Evolutionary conservation across 257 asterid species (phyloP).

Genomic region (Cordia subcordata): DNA sequence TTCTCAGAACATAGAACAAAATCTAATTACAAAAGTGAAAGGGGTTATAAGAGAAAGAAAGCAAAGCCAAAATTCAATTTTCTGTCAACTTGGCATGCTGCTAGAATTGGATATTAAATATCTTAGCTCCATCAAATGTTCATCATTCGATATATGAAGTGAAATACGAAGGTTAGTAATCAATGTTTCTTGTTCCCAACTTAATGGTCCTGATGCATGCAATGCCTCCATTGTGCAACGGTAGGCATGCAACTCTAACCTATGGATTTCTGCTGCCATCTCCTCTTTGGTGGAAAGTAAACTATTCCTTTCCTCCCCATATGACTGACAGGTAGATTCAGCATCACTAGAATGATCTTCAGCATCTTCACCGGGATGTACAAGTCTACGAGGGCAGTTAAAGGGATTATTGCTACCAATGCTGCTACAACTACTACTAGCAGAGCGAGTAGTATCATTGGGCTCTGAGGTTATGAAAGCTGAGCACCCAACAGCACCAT

Average conservation of each 20-base stretch:
- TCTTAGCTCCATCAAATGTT: slow-evolving; percentile 44
- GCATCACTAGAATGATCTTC: slow-evolving; percentile 34
- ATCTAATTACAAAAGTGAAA: slow-evolving; percentile 6
- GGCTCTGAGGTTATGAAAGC: slow-evolving; percentile 10
- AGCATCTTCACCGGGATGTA: slow-evolving; percentile 4
- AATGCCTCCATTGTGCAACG: slow-evolving; percentile 46
- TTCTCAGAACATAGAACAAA: slow-evolving; percentile 10
- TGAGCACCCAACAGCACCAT: slow-evolving; percentile 3
- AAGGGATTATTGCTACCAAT: slow-evolving; percentile 5
- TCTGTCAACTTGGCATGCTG: slow-evolving; percentile 21
- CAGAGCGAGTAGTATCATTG: slow-evolving; percentile 25
- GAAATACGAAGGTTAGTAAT: slow-evolving; percentile 46
- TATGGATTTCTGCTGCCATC: slow-evolving; percentile 31
- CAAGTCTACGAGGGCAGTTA: slow-evolving; percentile 13
- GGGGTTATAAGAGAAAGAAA: not conserved
- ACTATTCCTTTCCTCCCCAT: slow-evolving; percentile 12
- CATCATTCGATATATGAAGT: slow-evolving; percentile 47
- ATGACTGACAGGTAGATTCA: slow-evolving; percentile 28
- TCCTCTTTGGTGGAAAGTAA: slow-evolving; percentile 14
- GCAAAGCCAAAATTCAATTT: slow-evolving; percentile 2
- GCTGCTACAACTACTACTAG: slow-evolving; percentile 43
- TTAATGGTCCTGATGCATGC: slow-evolving; percentile 49
- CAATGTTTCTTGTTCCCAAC: slow-evolving; percentile 51
- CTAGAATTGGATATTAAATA: slow-evolving; percentile 33
- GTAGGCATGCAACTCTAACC: slow-evolving; percentile 49